Evolutionary conservation across 768 basidiomycete genomes (phyloP).

Genomic region (Porphyrellus cyaneotinctus): DNA sequence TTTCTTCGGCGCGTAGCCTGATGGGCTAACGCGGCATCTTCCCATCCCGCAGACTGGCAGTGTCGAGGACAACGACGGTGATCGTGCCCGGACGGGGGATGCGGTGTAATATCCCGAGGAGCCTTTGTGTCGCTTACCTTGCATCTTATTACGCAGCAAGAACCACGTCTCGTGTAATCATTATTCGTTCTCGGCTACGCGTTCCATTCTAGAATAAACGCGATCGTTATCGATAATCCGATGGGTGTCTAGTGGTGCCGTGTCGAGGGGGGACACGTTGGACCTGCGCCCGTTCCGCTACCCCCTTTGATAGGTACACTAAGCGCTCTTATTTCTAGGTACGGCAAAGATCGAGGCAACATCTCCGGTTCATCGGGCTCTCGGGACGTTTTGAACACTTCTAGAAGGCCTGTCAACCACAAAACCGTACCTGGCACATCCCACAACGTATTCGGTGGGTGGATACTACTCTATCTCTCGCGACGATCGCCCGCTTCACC

Average conservation of each 20-base stretch:
- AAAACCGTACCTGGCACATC: slow-evolving; percentile 14
- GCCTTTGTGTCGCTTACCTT: background rate
- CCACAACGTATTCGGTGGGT: background rate
- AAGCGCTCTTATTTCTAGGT: background rate
- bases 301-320: background rate
- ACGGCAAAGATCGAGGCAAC: background rate
- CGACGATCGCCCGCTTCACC: slow-evolving; percentile 6
- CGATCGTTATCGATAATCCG: slow-evolving; percentile 16
- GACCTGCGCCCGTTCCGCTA: too few relatives aligned
- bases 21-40: background rate
- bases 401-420: background rate
- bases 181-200: slow-evolving; percentile 10
- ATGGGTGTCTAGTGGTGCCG: background rate
- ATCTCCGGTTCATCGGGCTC: background rate
- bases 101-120: background rate
- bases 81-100: background rate
- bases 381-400: background rate
- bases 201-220: slow-evolving; percentile 5
- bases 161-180: background rate
- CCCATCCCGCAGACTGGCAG: background rate
- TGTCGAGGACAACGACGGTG: background rate
- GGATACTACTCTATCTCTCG: slow-evolving; percentile 11
- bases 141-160: slow-evolving; percentile 6
- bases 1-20: slow-evolving; percentile 8
- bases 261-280: background rate